Conservation (phyloP, 1,284 basidiomycete genomes). For the Tetrapyrgos nigripes region DNA sequence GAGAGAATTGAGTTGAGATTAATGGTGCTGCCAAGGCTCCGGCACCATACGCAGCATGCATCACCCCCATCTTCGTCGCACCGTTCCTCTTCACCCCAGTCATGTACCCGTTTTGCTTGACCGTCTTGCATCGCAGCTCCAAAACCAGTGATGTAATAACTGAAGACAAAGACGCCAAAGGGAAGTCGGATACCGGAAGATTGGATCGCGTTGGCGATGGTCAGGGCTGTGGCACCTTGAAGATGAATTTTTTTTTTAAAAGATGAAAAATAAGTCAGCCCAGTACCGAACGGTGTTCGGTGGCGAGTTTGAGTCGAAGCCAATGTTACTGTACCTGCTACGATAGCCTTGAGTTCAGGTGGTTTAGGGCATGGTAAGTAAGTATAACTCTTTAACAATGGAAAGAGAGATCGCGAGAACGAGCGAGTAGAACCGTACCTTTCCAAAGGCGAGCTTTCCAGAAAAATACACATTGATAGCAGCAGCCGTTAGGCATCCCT, state of each 20-base stretch:
- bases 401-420: too few species aligned
- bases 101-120: constrained; percentile 26
- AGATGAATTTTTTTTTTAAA: too few species aligned
- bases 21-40: constrained; percentile 69
- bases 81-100: constrained; percentile 10
- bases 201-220: constrained; percentile 53
- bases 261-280: background rate
- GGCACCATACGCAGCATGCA: constrained; percentile 29
- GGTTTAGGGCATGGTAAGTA: background rate
- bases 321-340: constrained; percentile 14
- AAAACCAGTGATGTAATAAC: constrained; percentile 55
- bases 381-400: too few species aligned
- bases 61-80: constrained; percentile 15
- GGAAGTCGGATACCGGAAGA: constrained; percentile 33
- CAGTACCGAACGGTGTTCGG: too few species aligned
- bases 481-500: constrained; percentile 64
- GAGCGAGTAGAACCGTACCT: constrained; percentile 43
- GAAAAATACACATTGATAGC: constrained; percentile 61
- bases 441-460: constrained; percentile 65
- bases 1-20: constrained; percentile 67
- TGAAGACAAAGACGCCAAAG: constrained; percentile 57
- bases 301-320: too few species aligned
- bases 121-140: constrained; percentile 45
- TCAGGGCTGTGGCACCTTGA: constrained; percentile 51
- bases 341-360: constrained; percentile 43